Base-by-base conservation (phyloP, 257 asterid genomes). In the Fraxinus quadrangulata region DNA sequence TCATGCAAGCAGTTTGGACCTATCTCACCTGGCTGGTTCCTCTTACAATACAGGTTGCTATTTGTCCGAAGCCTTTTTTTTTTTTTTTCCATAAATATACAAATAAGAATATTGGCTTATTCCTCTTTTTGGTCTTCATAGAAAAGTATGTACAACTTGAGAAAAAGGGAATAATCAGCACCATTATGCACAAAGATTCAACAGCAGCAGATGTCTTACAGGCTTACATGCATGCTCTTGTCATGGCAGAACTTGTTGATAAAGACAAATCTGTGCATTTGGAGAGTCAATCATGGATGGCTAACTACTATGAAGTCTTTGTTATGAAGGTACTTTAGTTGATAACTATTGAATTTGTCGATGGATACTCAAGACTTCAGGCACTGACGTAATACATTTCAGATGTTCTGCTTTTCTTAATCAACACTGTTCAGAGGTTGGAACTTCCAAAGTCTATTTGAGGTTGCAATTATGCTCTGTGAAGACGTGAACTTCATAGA, bases 281-380 rank as follows among this genome's bases (percentile, higher is more conserved):
- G 21, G 92, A 88, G 86, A 90, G 97, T 79, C 97, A 84, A 70
- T 84, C 86, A 75, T 93, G 99, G 99, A 93, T 95, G 89, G 88
- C 79, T 13, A 81, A 86, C 78, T 86, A 95, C 86, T 95, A 90
- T 34, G 86, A 85, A 71, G 76, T 40, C 81, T 87, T 93, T 80
- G 19, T 91, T 75, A 77, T 30, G 54, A 84, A 88, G 98, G 98
- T 95, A 84, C 10, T 37, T 70, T 59, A 54, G 72, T 34, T 56
- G 5, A 72, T 78, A 61, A 23, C 34, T 14, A 21, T 61, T 61
- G 17, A 61, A 8, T 61, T 24, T 61, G 31, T 23, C 4, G 0
- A 21, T n/a, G 30, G 13, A 5, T 5, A 7, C 30, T 21, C 21
- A 16, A 30, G 23, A 19, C 0, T 0, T 2, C 63, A 16, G 24